These are phyloP conservation scores for Nasturtium officinale DNA, from an alignment of 345 rosid species.

Conservation along the genomic window DNA sequence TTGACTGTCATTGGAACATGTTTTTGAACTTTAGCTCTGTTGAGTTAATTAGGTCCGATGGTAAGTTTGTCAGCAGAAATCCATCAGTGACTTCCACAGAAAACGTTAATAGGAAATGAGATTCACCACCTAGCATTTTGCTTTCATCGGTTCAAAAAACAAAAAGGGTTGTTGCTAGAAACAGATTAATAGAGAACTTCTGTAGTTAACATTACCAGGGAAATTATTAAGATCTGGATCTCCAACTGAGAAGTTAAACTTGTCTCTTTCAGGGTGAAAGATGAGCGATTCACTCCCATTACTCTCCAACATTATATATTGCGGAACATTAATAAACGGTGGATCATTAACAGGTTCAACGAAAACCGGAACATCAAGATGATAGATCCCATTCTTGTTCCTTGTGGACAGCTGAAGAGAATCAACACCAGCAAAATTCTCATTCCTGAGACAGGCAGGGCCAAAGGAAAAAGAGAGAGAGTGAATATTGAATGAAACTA, in stretches of 20 bases:
- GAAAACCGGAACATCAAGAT: constrained; percentile 56
- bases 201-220: constrained; percentile 57
- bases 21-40: constrained; percentile 76
- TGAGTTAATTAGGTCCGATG: constrained; percentile 66
- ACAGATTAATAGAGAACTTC: not conserved
- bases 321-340: constrained; percentile 68
- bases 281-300: constrained; percentile 52
- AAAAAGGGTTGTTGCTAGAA: not conserved
- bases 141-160: not conserved
- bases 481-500: not conserved
- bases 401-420: constrained; percentile 60
- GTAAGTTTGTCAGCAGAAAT: constrained; percentile 59
- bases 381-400: constrained; percentile 73
- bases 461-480: not conserved
- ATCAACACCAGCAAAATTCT: constrained; percentile 80
- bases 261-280: constrained; percentile 53
- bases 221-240: constrained; percentile 77
- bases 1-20: constrained; percentile 76
- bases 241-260: constrained; percentile 71
- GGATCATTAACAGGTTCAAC: constrained; percentile 84
- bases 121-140: constrained; percentile 54
- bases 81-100: constrained; percentile 85
- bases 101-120: constrained; percentile 58
- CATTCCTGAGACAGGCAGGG: constrained; percentile 50
- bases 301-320: constrained; percentile 51